These are phyloP conservation scores for Trichophyton schoenleinii DNA, from an alignment of 2,329 filamentous ascomycete genomes.

Conservation along the genomic window DNA sequence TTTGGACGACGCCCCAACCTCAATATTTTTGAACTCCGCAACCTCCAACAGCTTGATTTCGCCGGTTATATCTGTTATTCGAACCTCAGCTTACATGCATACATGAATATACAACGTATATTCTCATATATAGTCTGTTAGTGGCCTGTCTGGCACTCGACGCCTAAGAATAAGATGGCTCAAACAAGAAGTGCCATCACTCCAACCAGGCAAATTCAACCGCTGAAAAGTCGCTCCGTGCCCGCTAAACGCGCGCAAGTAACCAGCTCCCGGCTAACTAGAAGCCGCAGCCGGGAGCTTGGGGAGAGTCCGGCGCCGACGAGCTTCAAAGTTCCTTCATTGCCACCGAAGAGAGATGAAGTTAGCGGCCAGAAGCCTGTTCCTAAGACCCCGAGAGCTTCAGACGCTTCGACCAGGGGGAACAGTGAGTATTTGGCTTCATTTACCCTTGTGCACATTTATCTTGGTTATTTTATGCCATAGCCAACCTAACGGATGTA, in stretches of 20 bases:
- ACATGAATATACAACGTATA: background rate
- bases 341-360: background rate
- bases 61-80: background rate
- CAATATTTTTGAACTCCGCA: background rate
- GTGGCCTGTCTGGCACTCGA: background rate
- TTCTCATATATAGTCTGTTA: background rate
- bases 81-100: background rate
- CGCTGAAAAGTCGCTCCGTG: background rate
- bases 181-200: background rate
- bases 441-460: background rate
- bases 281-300: constrained; percentile 5
- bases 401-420: background rate
- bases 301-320: background rate
- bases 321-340: background rate
- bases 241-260: background rate
- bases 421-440: background rate
- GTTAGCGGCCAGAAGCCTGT: background rate
- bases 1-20: background rate
- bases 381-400: background rate
- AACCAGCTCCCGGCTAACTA: constrained; percentile 1
- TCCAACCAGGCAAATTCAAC: background rate
- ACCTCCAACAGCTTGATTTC: background rate
- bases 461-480: background rate
- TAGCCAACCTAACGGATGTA: background rate
- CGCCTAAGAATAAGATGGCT: background rate